These are phyloP conservation scores for Stellera chamaejasme DNA, from an alignment of 345 rosid species.

Conservation along the genomic window DNA sequence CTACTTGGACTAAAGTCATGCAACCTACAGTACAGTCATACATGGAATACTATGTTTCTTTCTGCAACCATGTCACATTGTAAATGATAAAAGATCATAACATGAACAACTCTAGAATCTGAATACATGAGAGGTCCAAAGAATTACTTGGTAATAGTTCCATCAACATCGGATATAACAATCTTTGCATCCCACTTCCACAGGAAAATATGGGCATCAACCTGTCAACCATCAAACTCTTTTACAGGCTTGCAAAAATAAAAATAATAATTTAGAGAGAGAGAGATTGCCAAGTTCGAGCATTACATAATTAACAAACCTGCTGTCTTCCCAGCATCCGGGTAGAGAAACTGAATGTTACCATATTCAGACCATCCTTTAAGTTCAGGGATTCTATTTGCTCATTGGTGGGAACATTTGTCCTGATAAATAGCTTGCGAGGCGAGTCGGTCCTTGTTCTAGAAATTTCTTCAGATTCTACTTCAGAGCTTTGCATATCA, in stretches of 20 bases:
- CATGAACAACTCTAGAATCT: no score
- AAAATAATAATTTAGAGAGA: not conserved
- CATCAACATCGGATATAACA: constrained; percentile 88
- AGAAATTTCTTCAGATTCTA: constrained; percentile 19
- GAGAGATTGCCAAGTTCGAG: not conserved
- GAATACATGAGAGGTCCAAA: not conserved
- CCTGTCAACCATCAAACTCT: constrained; percentile 29
- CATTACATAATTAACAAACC: constrained; percentile 28
- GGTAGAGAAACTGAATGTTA: constrained; percentile 74
- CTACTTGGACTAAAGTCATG: no score
- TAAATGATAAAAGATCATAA: no score
- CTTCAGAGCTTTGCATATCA: constrained; percentile 30
- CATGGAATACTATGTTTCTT: no score
- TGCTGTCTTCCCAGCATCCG: constrained; percentile 76
- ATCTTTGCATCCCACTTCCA: constrained; percentile 89
- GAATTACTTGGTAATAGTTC: constrained; percentile 77
- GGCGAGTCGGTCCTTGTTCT: constrained; percentile 37
- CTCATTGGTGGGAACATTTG: constrained; percentile 68
- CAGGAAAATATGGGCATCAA: constrained; percentile 71
- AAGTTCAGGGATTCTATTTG: constrained; percentile 75
- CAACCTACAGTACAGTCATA: no score
- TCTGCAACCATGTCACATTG: no score
- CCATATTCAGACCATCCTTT: constrained; percentile 73
- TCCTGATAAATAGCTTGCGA: constrained; percentile 53
- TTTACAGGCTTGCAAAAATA: constrained; percentile 1